Conservation (phyloP, 2,329 filamentous ascomycete species). For the Apiospora kogelbergensis region DNA sequence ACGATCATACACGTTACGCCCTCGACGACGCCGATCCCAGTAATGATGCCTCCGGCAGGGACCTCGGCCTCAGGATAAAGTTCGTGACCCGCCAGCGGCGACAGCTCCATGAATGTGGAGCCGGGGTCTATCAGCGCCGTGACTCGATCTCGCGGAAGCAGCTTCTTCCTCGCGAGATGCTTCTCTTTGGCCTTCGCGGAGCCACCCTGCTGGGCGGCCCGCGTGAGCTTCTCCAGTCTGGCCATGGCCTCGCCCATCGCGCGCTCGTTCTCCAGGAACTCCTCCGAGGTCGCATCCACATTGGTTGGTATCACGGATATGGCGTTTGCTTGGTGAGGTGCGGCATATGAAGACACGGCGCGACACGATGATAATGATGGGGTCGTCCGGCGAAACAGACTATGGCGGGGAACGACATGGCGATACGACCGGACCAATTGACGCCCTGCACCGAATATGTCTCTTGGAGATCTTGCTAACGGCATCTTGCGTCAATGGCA, state of each 20-base stretch:
- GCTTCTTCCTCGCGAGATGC: constrained; percentile 85
- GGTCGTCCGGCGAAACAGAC: constrained; percentile 19
- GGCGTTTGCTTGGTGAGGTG: constrained; percentile 77
- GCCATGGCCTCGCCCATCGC: constrained; percentile 75
- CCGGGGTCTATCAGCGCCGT: constrained; percentile 86
- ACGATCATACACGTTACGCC: constrained; percentile 92
- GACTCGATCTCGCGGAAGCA: constrained; percentile 88
- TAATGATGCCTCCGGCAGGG: constrained; percentile 87
- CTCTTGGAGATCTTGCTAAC: constrained; percentile 45
- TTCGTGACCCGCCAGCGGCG: constrained; percentile 82
- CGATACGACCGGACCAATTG: constrained; percentile 38
- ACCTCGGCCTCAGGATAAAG: constrained; percentile 87
- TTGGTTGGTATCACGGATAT: constrained; percentile 77
- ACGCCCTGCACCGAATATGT: constrained; percentile 43
- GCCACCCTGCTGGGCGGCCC: constrained; percentile 73
- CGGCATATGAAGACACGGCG: constrained; percentile 72
- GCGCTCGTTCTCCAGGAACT: constrained; percentile 77
- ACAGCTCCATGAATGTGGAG: constrained; percentile 90
- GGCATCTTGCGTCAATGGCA: constrained; percentile 41
- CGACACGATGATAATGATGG: constrained; percentile 14
- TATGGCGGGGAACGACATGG: constrained; percentile 30
- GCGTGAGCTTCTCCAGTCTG: constrained; percentile 68
- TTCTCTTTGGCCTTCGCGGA: constrained; percentile 81
- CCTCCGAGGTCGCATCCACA: constrained; percentile 74
- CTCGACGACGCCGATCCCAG: constrained; percentile 85